Evolutionary conservation across 2,329 filamentous ascomycete genomes (phyloP), one percentile per base, ranked within the genome.

Genomic region (Xylaria sp.): DNA sequence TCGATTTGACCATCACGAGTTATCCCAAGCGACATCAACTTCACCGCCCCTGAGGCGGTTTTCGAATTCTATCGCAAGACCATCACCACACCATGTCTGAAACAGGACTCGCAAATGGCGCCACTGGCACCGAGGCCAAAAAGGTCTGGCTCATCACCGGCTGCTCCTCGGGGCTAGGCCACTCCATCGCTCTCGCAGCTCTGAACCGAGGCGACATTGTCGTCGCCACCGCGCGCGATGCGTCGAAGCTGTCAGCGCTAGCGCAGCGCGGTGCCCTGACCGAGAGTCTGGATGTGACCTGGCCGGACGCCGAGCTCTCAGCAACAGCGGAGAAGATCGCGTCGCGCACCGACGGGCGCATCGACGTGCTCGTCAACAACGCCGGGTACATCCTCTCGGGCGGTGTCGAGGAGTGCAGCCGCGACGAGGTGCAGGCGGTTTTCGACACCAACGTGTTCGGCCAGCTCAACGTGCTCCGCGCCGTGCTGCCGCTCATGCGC

Each of bases 361-460:
- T 65, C 25, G 54, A 58, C 23, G 35, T 58, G 2, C 46, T 58
- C 33, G 54, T 58, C 25, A 58, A 58, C 17, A 65, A 60, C 25
- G 59, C 59, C 7, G 55, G 59, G 4, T 62, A 65, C 52, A 46
- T 62, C 21, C 41, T 65, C 4, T 17, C 37, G 1, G 59, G 53
- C 40, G 58, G 49, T 2, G 46, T 65, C 10, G 58, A 65, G 29
- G 76, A 75, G 9, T 73, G 74, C 10, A 54, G 58, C 54, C 48
- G 54, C 13, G 68, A 73, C n/a, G 78, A 82, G 67, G 74, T 77
- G 21, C 72, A 72, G 41, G 70, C 75, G 21, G 73, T 76, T 38
- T 80, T 82, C 66, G 72, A 80, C 56, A 80, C 79, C 53, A 84
- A 85, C 63, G 72, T 85, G 27, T 81, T 82, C 60, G 81, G 81